phyloP scores from a whole-genome alignment of 2,329 filamentous ascomycete genomes.

The Magnaporthales sp. region DNA sequence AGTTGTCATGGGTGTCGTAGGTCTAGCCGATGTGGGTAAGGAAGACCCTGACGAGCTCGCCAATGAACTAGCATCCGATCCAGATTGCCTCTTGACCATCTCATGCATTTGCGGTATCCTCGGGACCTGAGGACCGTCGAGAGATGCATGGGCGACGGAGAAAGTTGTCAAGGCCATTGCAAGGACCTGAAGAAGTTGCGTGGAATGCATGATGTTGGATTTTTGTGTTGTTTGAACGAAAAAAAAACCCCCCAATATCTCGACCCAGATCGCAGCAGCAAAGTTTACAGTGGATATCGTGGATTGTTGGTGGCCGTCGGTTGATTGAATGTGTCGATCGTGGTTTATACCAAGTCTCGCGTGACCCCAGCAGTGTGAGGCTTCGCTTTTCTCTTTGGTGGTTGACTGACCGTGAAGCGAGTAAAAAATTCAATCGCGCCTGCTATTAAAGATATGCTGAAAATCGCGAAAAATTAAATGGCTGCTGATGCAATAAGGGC shows the following conservation, averaged over 20 bases:
- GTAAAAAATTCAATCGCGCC: background rate
- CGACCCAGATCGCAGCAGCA: background rate
- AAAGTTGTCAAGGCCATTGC: slow-evolving; percentile 38
- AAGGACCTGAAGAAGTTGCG: slow-evolving; percentile 4
- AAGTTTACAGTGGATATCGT: background rate
- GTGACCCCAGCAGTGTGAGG: background rate
- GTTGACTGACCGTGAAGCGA: background rate
- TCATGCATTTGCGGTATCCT: background rate
- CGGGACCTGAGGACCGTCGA: slow-evolving; percentile 19
- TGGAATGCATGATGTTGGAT: background rate
- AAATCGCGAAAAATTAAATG: background rate
- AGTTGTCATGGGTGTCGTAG: slow-evolving; percentile 9
- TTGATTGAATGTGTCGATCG: background rate
- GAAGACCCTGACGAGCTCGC: slow-evolving; percentile 6
- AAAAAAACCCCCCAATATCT: background rate
- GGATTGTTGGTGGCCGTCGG: background rate
- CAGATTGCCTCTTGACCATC: slow-evolving; percentile 10
- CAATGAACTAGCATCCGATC: slow-evolving; percentile 6
- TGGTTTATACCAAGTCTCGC: background rate
- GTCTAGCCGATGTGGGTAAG: slow-evolving; percentile 10
- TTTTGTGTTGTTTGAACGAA: background rate
- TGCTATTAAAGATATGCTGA: background rate
- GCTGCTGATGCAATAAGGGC: background rate
- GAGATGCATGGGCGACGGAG: slow-evolving; percentile 34
- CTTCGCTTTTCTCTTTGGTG: background rate